These are phyloP conservation scores for Sporisorium iseilematis-ciliati DNA, from an alignment of 1,284 basidiomycete species.

Conservation along the genomic window DNA sequence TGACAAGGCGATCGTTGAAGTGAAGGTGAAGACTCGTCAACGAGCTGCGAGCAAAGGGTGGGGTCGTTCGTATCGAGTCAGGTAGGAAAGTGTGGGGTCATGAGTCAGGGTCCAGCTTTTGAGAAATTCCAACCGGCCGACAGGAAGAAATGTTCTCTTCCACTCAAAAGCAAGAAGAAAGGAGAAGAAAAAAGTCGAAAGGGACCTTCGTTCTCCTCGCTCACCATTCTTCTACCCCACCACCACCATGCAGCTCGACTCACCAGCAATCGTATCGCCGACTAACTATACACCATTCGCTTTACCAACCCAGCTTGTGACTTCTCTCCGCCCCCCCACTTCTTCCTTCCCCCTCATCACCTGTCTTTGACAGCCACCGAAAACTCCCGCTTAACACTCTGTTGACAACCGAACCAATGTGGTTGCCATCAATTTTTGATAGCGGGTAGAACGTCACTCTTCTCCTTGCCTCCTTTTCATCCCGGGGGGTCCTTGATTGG, in stretches of 20 bases:
- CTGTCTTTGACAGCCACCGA: too few species aligned
- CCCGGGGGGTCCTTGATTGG: too few species aligned
- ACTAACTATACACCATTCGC: not conserved
- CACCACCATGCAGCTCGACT: slow-evolving; percentile 5
- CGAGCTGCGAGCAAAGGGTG: too few species aligned
- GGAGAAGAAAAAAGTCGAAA: not conserved
- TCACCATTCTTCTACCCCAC: not conserved
- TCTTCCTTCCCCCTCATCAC: not conserved
- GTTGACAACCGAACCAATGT: slow-evolving; percentile 56
- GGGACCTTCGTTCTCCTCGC: not conserved
- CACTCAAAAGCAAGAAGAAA: slow-evolving; percentile 1
- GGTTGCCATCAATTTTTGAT: slow-evolving; percentile 61
- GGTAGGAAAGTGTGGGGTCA: slow-evolving; percentile 18
- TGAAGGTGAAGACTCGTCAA: too few species aligned
- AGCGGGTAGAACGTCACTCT: slow-evolving; percentile 48
- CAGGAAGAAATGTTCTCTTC: not conserved
- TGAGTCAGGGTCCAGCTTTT: slow-evolving; percentile 14
- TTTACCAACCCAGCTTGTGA: not conserved
- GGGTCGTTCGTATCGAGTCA: not conserved
- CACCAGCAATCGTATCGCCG: not conserved
- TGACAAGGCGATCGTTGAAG: not conserved
- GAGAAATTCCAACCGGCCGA: slow-evolving; percentile 7
- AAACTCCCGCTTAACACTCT: slow-evolving; percentile 55
- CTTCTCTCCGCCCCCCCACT: not conserved
- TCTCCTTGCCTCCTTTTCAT: not conserved